Evolutionary conservation across 2,329 filamentous ascomycete genomes (phyloP), one percentile per base, ranked within the genome.

Genomic region (Colletotrichum sp.): DNA sequence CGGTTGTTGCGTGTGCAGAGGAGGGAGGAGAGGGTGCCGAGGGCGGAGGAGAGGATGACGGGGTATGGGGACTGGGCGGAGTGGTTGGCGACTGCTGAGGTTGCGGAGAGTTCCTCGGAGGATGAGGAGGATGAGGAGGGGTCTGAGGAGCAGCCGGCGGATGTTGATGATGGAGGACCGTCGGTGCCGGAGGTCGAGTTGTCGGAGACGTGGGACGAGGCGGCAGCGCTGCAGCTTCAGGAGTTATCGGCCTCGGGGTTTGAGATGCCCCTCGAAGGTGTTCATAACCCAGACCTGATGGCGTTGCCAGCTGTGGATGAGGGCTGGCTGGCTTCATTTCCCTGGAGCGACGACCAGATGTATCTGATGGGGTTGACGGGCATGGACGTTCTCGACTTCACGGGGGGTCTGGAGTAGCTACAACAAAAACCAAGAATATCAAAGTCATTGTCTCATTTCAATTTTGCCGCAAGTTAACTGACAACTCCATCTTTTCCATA

Each of bases 281-380:
- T 55, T 39, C 32, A 77, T 1, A 71, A 65, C 6, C 67, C 62
- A 1, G 67, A 74, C 1, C 66, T 57, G 12, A 22, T 22, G 15
- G 25, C 52, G 2, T 13, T 66, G 13, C 52, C 62, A 1, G 9
- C 36, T 2, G 30, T 11, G 1, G 52, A 71, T 13, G 62, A 67
- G 4, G 16, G 27, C 3, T 75, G 64, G 67, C 16, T 81, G 19
- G 30, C 75, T 4, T 77, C 77, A 2, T 66, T 72, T 2, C 39
- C 76, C 12, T 79, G 78, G 39, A 77, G 68, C 57, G 79, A 80
- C 4, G 79, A 80, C 25, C 79, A 81, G 61, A 79, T 70, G n/a
- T 79, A 80, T 30, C 12, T 80, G 12, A 80, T 81, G 75, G 80
- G 80, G 0, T 27, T 81, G 8, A 80, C 79, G 8, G 80, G 79